Evolutionary conservation across 768 basidiomycete genomes (phyloP).

Genomic region (Amylocystis lapponica): DNA sequence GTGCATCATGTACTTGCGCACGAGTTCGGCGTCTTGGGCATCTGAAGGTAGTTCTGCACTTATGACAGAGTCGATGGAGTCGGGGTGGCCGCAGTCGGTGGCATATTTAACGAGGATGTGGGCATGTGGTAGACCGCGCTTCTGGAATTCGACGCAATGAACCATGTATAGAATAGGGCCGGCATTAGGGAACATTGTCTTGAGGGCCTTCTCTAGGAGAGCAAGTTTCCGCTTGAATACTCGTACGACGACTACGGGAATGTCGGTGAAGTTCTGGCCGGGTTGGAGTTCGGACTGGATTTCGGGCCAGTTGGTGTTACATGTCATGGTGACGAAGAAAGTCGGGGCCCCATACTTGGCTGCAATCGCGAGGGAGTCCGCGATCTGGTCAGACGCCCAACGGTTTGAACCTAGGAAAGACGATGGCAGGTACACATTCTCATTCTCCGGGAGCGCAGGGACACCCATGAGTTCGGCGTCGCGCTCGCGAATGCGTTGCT

Average conservation of each 20-base stretch:
- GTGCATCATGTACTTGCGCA: constrained; percentile 31
- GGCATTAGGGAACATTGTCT: constrained; percentile 26
- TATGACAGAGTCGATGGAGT: constrained; percentile 28
- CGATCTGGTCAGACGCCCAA: constrained; percentile 33
- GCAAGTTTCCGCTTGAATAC: constrained; percentile 32
- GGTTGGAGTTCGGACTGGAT: constrained; percentile 22
- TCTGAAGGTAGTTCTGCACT: constrained; percentile 30
- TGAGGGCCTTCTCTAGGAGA: constrained; percentile 18
- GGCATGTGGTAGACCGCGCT: constrained; percentile 35
- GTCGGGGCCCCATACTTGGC: constrained; percentile 23
- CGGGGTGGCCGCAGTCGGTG: constrained; percentile 16
- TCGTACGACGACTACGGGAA: constrained; percentile 29
- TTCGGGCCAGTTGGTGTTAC: constrained; percentile 40
- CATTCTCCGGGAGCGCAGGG: constrained; percentile 12
- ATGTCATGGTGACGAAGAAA: too few species aligned
- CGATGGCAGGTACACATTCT: constrained; percentile 32
- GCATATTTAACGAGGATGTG: constrained; percentile 34
- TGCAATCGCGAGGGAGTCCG: constrained; percentile 33
- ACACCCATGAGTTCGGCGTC: constrained; percentile 27
- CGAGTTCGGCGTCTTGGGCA: constrained; percentile 19
- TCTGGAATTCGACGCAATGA: constrained; percentile 36
- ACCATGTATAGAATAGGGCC: constrained; percentile 27
- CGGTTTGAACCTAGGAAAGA: constrained; percentile 30
- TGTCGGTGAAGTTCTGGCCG: too few species aligned
- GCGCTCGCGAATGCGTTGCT: too few species aligned